Conservation (phyloP, 2,329 filamentous ascomycete genomes). For the Diaporthe sp. region DNA sequence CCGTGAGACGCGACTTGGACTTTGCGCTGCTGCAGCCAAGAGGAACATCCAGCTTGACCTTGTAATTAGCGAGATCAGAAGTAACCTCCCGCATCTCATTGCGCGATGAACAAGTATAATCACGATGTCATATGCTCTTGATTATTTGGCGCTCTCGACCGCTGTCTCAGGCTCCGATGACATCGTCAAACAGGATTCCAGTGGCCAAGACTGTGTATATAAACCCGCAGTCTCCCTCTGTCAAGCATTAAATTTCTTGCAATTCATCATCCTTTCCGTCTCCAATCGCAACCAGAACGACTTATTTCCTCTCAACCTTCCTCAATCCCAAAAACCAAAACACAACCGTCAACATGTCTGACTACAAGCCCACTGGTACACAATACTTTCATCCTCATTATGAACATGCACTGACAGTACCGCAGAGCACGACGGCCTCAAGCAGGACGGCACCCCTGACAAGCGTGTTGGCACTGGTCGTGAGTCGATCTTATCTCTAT, state of each 20-base stretch:
- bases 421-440: slow-evolving; percentile 33
- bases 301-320: background rate
- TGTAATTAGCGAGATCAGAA: background rate
- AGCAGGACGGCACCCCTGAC: slow-evolving; percentile 28
- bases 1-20: background rate
- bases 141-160: background rate
- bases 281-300: background rate
- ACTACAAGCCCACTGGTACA: slow-evolving; percentile 34
- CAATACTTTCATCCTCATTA: background rate
- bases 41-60: background rate
- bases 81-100: background rate
- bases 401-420: background rate
- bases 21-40: background rate
- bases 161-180: background rate
- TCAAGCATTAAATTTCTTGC: background rate
- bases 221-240: background rate
- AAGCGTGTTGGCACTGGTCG: slow-evolving; percentile 32
- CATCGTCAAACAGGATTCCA: background rate
- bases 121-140: slow-evolving; percentile 12
- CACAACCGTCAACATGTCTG: slow-evolving; percentile 8
- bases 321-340: background rate
- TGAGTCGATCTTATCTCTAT: background rate
- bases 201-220: background rate
- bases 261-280: background rate
- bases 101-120: background rate